phyloP scores from a whole-genome alignment of 2,329 filamentous ascomycete species.

The Grosmannia serpens region DNA sequence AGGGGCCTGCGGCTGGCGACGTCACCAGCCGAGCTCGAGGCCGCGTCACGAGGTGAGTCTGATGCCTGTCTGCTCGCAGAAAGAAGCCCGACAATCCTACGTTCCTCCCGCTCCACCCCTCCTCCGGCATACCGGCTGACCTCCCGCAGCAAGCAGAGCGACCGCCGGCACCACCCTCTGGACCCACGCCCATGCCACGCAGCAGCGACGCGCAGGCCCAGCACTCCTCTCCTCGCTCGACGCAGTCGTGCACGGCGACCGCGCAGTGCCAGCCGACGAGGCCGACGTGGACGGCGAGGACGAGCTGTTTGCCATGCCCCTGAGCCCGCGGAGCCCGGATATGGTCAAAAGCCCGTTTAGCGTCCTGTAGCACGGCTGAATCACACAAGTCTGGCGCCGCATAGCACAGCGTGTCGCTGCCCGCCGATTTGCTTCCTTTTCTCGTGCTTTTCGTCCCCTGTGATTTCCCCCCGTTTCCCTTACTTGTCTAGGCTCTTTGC shows the following conservation, averaged over 20 bases:
- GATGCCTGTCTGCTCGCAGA: neutral
- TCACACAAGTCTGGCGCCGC: neutral
- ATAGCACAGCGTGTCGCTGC: neutral
- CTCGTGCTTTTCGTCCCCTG: neutral
- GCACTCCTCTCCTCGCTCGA: slow-evolving; percentile 21
- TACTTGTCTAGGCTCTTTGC: neutral
- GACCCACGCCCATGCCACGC: neutral
- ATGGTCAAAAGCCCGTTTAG: slow-evolving; percentile 76
- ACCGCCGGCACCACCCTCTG: neutral
- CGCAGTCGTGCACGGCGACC: slow-evolving; percentile 25
- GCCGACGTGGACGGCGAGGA: slow-evolving; percentile 50
- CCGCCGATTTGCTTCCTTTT: neutral
- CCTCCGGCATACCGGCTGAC: slow-evolving; percentile 26
- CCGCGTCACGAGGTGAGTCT: slow-evolving; percentile 38
- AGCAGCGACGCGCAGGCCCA: neutral
- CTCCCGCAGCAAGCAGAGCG: slow-evolving; percentile 10
- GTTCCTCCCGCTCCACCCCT: neutral
- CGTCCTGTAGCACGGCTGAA: slow-evolving; percentile 23
- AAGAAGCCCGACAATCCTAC: no score
- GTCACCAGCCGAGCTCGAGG: slow-evolving; percentile 50
- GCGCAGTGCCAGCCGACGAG: neutral
- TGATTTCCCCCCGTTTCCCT: neutral
- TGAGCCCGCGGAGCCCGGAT: slow-evolving; percentile 78
- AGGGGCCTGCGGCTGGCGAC: slow-evolving; percentile 70
- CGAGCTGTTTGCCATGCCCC: slow-evolving; percentile 74